Evolutionary conservation across 78 protist genomes (phyloP).

Genomic region (Pigoraptor vietnamica): DNA sequence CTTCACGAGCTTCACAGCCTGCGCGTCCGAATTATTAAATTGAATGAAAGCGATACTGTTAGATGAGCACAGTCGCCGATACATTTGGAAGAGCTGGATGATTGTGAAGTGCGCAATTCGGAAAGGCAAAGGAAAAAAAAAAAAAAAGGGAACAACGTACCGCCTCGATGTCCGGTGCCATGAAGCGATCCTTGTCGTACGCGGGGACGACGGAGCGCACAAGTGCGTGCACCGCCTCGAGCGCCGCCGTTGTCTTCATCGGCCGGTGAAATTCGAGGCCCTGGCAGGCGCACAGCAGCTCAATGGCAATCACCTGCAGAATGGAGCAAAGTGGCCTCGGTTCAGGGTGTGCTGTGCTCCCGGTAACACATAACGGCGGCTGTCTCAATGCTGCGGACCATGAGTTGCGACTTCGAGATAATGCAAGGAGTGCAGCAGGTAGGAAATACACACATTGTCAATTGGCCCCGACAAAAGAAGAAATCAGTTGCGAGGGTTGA

Average conservation of each 20-base stretch:
- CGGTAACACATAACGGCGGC: too few relatives aligned
- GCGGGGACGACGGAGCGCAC: conserved; percentile 57
- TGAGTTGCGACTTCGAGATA: too few relatives aligned
- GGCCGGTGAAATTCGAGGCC: conserved; percentile 66
- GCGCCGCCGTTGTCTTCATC: conserved; percentile 40
- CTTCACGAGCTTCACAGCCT: background rate
- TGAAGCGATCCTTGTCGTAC: conserved; percentile 62
- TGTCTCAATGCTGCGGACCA: too few relatives aligned
- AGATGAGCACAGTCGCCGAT: too few relatives aligned
- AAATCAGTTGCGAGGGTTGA: too few relatives aligned
- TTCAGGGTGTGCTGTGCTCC: too few relatives aligned
- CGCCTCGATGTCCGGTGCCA: conserved; percentile 65
- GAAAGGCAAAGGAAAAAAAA: background rate
- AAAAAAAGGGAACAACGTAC: background rate
- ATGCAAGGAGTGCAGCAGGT: background rate
- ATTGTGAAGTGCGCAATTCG: too few relatives aligned
- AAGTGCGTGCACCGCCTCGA: conserved; percentile 52
- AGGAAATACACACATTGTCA: background rate
- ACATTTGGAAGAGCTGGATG: too few relatives aligned
- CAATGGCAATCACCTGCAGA: conserved; percentile 75
- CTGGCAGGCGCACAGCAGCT: conserved; percentile 79
- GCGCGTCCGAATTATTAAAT: too few relatives aligned
- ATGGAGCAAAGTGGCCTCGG: too few relatives aligned
- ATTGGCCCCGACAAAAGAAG: background rate
- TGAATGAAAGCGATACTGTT: too few relatives aligned